Conservation (phyloP, 176 grass and related monocot genomes). For the Thinopyrum elongatum region DNA sequence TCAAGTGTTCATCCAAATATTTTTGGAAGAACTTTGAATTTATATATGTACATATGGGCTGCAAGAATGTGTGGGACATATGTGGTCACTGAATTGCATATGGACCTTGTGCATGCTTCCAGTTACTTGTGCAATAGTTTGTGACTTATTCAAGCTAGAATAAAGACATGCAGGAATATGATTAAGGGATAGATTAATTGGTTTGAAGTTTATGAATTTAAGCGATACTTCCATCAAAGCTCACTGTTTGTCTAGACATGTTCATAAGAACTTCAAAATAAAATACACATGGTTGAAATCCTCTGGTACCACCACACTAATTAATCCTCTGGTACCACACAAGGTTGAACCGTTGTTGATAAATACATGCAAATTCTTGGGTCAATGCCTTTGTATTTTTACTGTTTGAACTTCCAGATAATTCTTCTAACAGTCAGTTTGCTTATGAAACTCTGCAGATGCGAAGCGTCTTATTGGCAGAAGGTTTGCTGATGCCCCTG, state of each 20-base stretch:
- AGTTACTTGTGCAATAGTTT: not conserved
- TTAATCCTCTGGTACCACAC: not conserved
- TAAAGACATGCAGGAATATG: not conserved
- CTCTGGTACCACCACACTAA: not conserved
- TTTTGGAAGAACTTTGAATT: not conserved
- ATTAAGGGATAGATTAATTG: not conserved
- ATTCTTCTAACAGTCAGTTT: not conserved
- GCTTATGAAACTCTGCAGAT: constrained; percentile 32
- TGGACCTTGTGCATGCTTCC: not conserved
- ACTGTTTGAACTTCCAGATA: not conserved
- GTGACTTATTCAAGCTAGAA: not conserved
- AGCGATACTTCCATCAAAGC: not conserved
- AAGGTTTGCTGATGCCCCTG: constrained; percentile 42
- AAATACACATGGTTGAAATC: not conserved
- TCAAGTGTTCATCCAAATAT: not conserved
- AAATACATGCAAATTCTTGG: not conserved
- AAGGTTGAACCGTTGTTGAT: not conserved
- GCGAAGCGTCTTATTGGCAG: constrained; percentile 56
- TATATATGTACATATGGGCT: not conserved
- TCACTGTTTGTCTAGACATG: not conserved
- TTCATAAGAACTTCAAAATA: not conserved
- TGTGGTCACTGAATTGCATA: not conserved
- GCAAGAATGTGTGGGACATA: not conserved
- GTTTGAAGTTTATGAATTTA: not conserved
- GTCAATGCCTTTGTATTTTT: not conserved